These are phyloP conservation scores for Mycena leptocephala DNA, from an alignment of 768 basidiomycete species.

Conservation along the genomic window DNA sequence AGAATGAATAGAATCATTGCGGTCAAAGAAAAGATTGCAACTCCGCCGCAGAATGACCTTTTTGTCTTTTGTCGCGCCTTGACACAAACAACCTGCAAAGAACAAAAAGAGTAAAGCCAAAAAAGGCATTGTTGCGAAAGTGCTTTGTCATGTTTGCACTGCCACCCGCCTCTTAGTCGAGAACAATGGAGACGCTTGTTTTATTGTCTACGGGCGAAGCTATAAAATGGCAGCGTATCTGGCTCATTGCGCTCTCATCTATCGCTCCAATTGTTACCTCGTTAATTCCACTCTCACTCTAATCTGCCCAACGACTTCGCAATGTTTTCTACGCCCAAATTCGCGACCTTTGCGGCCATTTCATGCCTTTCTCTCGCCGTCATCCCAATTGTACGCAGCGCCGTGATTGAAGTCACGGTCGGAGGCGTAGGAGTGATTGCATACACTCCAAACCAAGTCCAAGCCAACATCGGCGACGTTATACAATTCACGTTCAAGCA, in stretches of 20 bases:
- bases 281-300: conserved; percentile 30
- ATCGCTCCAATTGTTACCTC: conserved; percentile 8
- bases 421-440: conserved; percentile 61
- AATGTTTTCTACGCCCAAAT: conserved; percentile 40
- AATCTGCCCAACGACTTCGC: conserved; percentile 3
- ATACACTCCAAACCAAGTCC: conserved; percentile 54
- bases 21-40: background rate
- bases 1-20: background rate
- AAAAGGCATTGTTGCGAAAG: too few species aligned
- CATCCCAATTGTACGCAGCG: conserved; percentile 53
- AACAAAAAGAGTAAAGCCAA: background rate
- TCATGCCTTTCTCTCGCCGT: conserved; percentile 46
- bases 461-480: conserved; percentile 21
- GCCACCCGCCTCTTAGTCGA: background rate
- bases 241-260: conserved; percentile 1
- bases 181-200: background rate
- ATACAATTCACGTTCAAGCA: conserved; percentile 69
- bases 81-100: background rate
- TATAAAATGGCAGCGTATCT: conserved; percentile 1
- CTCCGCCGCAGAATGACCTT: background rate
- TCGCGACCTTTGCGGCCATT: conserved; percentile 37
- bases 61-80: background rate
- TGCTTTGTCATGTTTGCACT: background rate
- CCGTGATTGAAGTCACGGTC: conserved; percentile 61
- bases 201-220: background rate